Percentiles rank a stretch among this genome's conserved stretches.
phyloP scores from a whole-genome alignment of 2,329 filamentous ascomycete species.

The Aspergillus eucalypticola region DNA sequence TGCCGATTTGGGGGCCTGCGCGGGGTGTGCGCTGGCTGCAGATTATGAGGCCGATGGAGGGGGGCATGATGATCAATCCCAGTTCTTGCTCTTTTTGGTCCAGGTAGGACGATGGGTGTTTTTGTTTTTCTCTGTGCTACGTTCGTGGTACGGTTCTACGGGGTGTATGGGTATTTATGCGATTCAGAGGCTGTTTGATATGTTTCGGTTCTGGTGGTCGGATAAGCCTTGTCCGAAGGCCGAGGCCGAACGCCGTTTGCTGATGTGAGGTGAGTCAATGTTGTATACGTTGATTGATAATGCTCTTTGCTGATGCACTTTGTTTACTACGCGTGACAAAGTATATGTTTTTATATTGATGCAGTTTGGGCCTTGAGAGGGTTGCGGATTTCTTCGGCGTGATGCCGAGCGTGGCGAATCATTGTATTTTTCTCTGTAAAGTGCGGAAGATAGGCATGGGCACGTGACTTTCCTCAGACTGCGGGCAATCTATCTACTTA shows the following conservation, averaged over 20 bases:
- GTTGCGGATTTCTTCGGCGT: background rate
- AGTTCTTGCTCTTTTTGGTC: too few relatives aligned
- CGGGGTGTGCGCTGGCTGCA: slow-evolving; percentile 36
- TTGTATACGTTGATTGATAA: too few relatives aligned
- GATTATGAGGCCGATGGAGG: slow-evolving; percentile 27
- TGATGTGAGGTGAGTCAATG: background rate
- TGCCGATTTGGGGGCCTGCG: slow-evolving; percentile 32
- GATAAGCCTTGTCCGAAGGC: background rate
- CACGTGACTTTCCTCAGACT: background rate
- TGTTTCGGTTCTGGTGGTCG: background rate
- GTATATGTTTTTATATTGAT: too few relatives aligned
- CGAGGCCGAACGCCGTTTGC: background rate
- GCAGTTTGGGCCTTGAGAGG: too few relatives aligned
- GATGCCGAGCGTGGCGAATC: background rate
- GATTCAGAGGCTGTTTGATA: background rate
- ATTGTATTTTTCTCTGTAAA: background rate
- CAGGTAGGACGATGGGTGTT: too few relatives aligned
- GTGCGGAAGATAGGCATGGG: background rate
- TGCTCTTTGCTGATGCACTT: too few relatives aligned
- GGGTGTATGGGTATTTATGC: too few relatives aligned
- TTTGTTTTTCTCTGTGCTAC: too few relatives aligned
- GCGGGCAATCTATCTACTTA: too few relatives aligned
- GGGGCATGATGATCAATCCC: background rate
- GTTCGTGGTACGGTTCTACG: too few relatives aligned
- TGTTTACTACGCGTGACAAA: too few relatives aligned